Evolutionary conservation across 2,329 filamentous ascomycete species (phyloP), one percentile per base, ranked within the genome.

Genomic region (Colletotrichum cordylinicola): DNA sequence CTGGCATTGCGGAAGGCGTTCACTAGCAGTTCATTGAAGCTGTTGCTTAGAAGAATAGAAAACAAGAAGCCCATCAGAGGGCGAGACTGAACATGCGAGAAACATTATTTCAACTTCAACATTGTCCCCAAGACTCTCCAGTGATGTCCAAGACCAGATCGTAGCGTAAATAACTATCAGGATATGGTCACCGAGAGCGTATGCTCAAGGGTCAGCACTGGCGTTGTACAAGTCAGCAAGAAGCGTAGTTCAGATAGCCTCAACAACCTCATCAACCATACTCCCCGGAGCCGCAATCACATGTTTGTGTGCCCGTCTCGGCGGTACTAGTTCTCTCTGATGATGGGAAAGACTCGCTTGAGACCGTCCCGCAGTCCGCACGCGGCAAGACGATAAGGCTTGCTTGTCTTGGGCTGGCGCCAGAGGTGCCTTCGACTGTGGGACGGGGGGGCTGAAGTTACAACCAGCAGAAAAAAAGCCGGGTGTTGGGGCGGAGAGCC

Each of bases 1-100:
- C 33, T 27, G 74, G 74, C 52, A 76, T 75, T 67, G 66, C 66
- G 62, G 33, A 43, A 35, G 74, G 74, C 71, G 74, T 76, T 75
- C 56, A 65, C 55, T 62, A 24, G 58, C 64, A 73, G 70, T 73
- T 52, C 33, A 33, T n/a, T n/a, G 18, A 72, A 31, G 55, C 65
- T 74, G 70, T 37, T 24, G 39, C 67, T 68, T 65, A 76, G 43
- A 73, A 24, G 43, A 73, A 24, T 74, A 69, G 64, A 64, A 67
- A 66, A 48, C 3, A 29, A 27, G 24, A 68, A 39, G 35, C 48
- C 27, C 68, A 24, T 48, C 21, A 15, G 21, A 35, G 33, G 58
- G 35, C 43, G 6, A 48, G 37, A 68, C 65, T 43, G 64, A 37
- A 48, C 8, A 75, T 33, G n/a, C 24, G 21, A 65, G 16, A 67